phyloP scores from a whole-genome alignment of 2,329 filamentous ascomycete genomes.

The Stagonosporopsis chrysanthemi region DNA sequence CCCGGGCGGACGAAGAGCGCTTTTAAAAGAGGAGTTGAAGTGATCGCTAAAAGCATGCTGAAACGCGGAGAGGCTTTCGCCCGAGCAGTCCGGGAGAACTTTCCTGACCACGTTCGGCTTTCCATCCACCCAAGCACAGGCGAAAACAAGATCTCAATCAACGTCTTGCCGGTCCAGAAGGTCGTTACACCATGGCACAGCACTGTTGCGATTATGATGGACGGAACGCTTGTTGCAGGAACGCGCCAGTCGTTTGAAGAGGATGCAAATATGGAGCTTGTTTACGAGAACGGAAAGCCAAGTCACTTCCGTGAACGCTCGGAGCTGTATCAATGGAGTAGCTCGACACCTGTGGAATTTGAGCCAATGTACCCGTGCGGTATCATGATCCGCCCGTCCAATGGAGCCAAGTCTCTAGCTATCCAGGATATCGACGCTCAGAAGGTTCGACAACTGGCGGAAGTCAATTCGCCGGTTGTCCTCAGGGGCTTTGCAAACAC shows the following conservation, averaged over 20 bases:
- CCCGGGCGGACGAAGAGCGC: conserved; percentile 22
- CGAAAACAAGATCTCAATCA: conserved; percentile 34
- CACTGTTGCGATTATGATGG: conserved; percentile 17
- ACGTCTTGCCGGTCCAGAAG: conserved; percentile 22
- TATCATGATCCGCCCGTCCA: conserved; percentile 26
- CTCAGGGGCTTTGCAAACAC: conserved; percentile 61
- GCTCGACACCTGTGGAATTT: conserved; percentile 18
- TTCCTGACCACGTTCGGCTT: conserved; percentile 30
- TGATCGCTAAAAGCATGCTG: conserved; percentile 40
- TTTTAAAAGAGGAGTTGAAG: conserved; percentile 34
- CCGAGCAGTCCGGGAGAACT: conserved; percentile 24
- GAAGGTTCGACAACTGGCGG: conserved; percentile 57
- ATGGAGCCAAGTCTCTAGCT: conserved; percentile 25
- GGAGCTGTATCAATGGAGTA: conserved; percentile 21
- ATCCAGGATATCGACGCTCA: conserved; percentile 55
- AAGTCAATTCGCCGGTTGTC: conserved; percentile 62
- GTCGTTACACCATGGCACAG: conserved; percentile 33
- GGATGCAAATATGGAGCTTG: conserved; percentile 23
- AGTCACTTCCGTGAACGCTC: conserved; percentile 32
- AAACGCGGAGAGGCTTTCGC: conserved; percentile 36
- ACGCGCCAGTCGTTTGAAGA: conserved; percentile 18
- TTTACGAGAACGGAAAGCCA: conserved; percentile 27
- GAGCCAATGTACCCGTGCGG: conserved; percentile 33
- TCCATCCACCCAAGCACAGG: conserved; percentile 42
- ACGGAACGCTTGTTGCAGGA: conserved; percentile 21